These are phyloP conservation scores for Aspergillus sp. DNA, from an alignment of 2,329 filamentous ascomycete species.

Conservation along the genomic window DNA sequence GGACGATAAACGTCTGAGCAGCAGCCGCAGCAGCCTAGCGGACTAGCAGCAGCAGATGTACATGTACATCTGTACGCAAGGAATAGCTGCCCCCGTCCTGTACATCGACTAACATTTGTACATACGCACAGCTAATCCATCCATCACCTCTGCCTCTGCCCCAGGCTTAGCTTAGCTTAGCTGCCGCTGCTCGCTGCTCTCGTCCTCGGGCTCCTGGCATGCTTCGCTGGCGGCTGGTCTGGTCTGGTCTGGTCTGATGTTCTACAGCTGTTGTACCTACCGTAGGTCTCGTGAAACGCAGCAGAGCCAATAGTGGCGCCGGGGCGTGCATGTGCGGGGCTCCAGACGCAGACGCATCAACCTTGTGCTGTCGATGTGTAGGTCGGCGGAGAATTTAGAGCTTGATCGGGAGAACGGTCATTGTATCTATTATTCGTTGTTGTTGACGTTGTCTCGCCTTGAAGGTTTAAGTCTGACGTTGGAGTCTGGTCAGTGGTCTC, in stretches of 20 bases:
- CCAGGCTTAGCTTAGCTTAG: background rate
- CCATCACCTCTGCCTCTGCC: too few relatives aligned
- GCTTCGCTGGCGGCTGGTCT: background rate
- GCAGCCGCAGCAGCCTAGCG: background rate
- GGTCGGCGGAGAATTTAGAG: constrained; percentile 4
- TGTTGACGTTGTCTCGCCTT: background rate
- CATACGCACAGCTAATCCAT: too few relatives aligned
- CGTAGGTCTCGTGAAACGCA: constrained; percentile 10
- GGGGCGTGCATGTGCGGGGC: background rate
- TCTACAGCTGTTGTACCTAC: constrained; percentile 3
- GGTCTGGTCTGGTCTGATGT: background rate
- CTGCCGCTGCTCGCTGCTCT: background rate
- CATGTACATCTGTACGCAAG: background rate
- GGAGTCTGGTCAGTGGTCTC: too few relatives aligned
- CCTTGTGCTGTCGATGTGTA: background rate
- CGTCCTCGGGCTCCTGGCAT: background rate
- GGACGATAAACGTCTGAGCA: background rate
- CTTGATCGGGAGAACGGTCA: background rate
- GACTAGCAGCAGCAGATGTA: background rate
- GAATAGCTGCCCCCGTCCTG: background rate
- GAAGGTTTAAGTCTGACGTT: background rate
- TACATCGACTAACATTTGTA: background rate
- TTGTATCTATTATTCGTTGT: background rate
- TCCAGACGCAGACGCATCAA: background rate
- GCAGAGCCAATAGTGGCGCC: constrained; percentile 7